Base-by-base conservation (phyloP, 2,329 filamentous ascomycete species). In the Trichoderma simmonsii region DNA sequence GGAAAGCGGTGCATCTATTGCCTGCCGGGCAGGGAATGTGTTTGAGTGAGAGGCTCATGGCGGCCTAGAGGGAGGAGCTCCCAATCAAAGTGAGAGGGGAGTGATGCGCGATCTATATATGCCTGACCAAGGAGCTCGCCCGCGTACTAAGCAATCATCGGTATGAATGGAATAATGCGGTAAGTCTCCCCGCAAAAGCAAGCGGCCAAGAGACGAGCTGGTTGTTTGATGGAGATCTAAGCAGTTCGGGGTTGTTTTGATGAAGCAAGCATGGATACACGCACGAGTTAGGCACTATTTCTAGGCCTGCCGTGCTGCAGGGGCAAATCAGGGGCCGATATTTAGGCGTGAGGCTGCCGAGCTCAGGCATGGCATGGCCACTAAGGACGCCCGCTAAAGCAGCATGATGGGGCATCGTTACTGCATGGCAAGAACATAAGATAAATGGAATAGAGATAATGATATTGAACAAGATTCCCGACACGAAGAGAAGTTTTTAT, bases 1-100 rank as follows among this genome's bases (percentile, higher is more conserved):
- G 81, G 75, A 86, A 86, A 18, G 85, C 85, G 9, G 82, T 85
- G 75, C 86, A 87, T 3, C 73, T 79, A 61, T 82, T 80, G 65
- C 85, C 85, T 24, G 84, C 85, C 6, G 86, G 86, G 74, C 86
- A 87, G 11, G 85, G 84, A 62, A 87, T 83, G 72, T 82, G 83
- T 75, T 86, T 87, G 73, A 87, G 83, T 61, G 78, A 76, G 71
- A 83, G 73, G 72, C 81, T 82, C 82, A 83, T 83, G 56, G 15
- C 56, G 71, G 28, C 36, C 36, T 21, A 21, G 39, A 21, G 11
- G 12, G 57, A 36, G 30, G 28, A 26, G 43, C 48, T 21, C 14
- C 48, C 11, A 15, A 26, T 62, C 39, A 14, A 28, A 26, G 67
- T n/a, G 39, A 62, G 57, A 15, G 24, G 2, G 77, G 28, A 3